Evolutionary conservation across 371 early-diverging fungal species (phyloP).

Genomic region (Mucor saturninus): DNA sequence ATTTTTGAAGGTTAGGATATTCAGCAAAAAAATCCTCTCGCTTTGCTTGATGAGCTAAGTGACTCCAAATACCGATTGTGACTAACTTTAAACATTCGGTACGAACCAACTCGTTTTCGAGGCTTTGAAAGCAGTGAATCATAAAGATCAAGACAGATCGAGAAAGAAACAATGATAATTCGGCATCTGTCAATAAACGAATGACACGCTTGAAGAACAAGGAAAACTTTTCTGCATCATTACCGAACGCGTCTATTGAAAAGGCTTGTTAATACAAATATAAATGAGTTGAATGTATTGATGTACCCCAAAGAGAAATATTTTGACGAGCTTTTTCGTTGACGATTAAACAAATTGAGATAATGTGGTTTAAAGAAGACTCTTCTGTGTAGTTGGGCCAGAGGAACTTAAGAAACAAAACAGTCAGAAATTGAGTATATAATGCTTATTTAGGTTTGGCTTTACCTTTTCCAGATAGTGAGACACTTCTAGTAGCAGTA

Average conservation of each 20-base stretch:
- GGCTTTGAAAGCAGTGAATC: conserved; percentile 77
- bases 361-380: conserved; percentile 59
- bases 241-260: conserved; percentile 50
- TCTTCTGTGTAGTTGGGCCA: conserved; percentile 73
- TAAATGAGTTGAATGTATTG: not conserved
- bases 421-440: not conserved
- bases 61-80: conserved; percentile 75
- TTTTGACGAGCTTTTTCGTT: conserved; percentile 83
- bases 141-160: conserved; percentile 70
- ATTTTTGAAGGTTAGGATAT: conserved; percentile 65
- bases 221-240: conserved; percentile 60
- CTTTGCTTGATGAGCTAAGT: conserved; percentile 52
- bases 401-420: conserved; percentile 58
- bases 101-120: conserved; percentile 79
- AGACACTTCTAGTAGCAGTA: conserved; percentile 73
- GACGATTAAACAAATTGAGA: conserved; percentile 84
- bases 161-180: conserved; percentile 43
- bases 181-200: conserved; percentile 40
- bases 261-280: not conserved
- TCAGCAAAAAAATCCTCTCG: conserved; percentile 60
- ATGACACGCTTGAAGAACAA: conserved; percentile 62
- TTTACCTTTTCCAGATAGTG: conserved; percentile 84
- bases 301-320: conserved; percentile 64
- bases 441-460: not conserved
- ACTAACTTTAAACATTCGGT: conserved; percentile 78